phyloP scores from a whole-genome alignment of 345 rosid species.

The Pugionium dolabratum region DNA sequence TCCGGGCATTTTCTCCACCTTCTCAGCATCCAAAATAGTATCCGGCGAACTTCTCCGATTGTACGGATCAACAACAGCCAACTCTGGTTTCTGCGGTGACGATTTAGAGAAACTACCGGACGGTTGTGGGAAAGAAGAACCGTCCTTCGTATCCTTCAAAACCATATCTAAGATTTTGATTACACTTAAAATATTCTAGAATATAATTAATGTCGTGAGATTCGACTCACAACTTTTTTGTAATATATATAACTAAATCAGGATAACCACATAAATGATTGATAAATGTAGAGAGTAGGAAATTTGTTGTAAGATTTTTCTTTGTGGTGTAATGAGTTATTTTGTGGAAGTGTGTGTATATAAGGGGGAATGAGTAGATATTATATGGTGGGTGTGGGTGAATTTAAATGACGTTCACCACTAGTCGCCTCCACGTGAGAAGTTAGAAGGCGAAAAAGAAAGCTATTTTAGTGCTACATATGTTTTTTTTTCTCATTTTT shows the following conservation, averaged over 20 bases:
- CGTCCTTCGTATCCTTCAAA: constrained; percentile 20
- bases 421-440: constrained; percentile 33
- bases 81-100: constrained; percentile 5
- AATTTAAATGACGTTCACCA: constrained; percentile 32
- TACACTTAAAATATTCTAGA: constrained; percentile 13
- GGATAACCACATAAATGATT: constrained; percentile 19
- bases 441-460: constrained; percentile 15
- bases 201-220: constrained; percentile 18
- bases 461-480: background rate
- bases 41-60: constrained; percentile 20
- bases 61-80: constrained; percentile 10
- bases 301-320: constrained; percentile 1
- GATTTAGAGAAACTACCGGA: constrained; percentile 26
- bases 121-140: constrained; percentile 21
- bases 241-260: constrained; percentile 9
- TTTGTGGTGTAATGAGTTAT: background rate
- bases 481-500: constrained; percentile 2
- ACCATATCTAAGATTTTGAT: constrained; percentile 12
- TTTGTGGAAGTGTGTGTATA: constrained; percentile 8
- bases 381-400: constrained; percentile 34
- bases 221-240: background rate
- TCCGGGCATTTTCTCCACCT: constrained; percentile 50
- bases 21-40: constrained; percentile 14
- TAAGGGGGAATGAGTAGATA: constrained; percentile 28
- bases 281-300: constrained; percentile 20